Evolutionary conservation across 2,329 filamentous ascomycete genomes (phyloP).

Genomic region (Orbilia javanica): DNA sequence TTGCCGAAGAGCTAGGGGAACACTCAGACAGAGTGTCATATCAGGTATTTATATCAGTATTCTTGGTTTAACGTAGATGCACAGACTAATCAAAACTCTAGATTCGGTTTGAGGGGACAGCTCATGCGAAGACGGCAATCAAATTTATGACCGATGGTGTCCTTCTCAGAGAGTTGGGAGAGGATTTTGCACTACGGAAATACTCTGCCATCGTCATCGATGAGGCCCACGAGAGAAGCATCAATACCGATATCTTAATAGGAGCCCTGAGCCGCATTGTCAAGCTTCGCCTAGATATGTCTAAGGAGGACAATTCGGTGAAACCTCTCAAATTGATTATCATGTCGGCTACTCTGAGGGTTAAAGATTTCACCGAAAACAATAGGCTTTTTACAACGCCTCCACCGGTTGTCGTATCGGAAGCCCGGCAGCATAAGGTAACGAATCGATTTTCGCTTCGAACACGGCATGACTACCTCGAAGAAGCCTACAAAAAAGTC

Average conservation of each 20-base stretch:
- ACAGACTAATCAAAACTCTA: slow-evolving; percentile 63
- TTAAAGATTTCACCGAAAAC: slow-evolving; percentile 91
- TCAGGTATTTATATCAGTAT: slow-evolving; percentile 65
- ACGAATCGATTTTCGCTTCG: slow-evolving; percentile 87
- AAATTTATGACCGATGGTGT: slow-evolving; percentile 99
- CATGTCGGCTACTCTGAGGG: slow-evolving; percentile 95
- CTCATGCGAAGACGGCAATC: slow-evolving; percentile 82
- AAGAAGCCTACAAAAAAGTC: slow-evolving; percentile 89
- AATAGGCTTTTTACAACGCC: slow-evolving; percentile 79
- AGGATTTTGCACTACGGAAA: slow-evolving; percentile 87
- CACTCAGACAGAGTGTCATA: slow-evolving; percentile 85
- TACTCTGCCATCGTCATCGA: slow-evolving; percentile 96
- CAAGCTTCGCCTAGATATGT: slow-evolving; percentile 81
- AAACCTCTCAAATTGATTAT: slow-evolving; percentile 89
- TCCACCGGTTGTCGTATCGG: slow-evolving; percentile 87
- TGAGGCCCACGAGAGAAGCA: slow-evolving; percentile 95
- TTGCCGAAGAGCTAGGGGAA: slow-evolving; percentile 84
- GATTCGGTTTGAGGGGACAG: slow-evolving; percentile 92
- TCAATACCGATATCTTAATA: slow-evolving; percentile 98
- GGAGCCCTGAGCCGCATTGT: slow-evolving; percentile 96
- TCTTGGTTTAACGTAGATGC: background rate
- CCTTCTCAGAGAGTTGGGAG: slow-evolving; percentile 86
- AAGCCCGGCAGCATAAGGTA: slow-evolving; percentile 91
- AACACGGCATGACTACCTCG: slow-evolving; percentile 87
- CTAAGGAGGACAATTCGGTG: slow-evolving; percentile 75